Evolutionary conservation across 768 basidiomycete genomes (phyloP), one percentile per base, ranked within the genome.

Genomic region (Amanita molliuscula): DNA sequence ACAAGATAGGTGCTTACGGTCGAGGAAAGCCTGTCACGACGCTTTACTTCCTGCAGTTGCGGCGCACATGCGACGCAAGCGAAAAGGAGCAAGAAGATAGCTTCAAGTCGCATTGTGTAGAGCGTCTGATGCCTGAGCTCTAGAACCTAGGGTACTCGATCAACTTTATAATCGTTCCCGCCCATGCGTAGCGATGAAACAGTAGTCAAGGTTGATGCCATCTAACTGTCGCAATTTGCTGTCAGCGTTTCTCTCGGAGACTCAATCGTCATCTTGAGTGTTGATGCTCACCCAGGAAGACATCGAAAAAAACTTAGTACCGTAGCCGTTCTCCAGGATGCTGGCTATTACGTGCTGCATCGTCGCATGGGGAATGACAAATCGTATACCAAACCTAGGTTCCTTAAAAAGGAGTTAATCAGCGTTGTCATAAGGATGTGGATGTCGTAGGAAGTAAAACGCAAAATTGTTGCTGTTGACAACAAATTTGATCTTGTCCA

Each of bases 251-350:
- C 13, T 20, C 18, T n/a, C n/a, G n/a, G n/a, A n/a, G n/a, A n/a
- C n/a, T n/a, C n/a, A 9, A 23, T 23, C n/a, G 10, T 7, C 45
- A 13, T 11, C 20, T 35, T 47, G 16, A n/a, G 16, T 20, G 35
- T 5, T 20, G 34, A 15, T 13, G 23, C 49, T 58, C 13, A 54
- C 44, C 7, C 50, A 44, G 3, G 46, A 53, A 20, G 59, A 66
- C 34, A 59, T 65, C 25, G 59, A 62, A 33, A 52, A 44, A 29
- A 59, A 10, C 58, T 54, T 18, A 59, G 60, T 9, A 54, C 67
- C 2, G 54, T 69, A 6, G 33, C 47, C 0, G 57, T 56, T 5
- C 55, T 70, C 9, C 33, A 26, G 9, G 20, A 40, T 1, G 18
- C 25, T 21, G 53, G 49, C 15, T 38, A 44, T 41, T 41, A 20